Conservation (phyloP, 1,284 basidiomycete genomes). For the Moesziomyces aphidis region DNA sequence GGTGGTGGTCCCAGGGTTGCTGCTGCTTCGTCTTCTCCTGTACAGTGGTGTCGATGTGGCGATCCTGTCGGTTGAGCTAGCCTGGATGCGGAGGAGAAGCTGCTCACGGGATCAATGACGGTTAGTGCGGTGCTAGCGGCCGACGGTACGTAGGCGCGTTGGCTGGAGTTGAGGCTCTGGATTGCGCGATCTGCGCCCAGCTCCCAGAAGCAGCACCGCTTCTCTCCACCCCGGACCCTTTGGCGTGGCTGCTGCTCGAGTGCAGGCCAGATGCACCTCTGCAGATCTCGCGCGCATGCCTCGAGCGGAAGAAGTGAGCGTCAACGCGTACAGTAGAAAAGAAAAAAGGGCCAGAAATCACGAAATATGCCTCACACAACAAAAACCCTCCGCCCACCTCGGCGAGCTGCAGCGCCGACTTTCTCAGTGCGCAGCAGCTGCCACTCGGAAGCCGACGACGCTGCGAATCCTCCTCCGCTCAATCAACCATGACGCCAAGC, state of each 20-base stretch:
- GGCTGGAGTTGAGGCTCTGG: not conserved
- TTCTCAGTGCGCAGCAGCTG: not conserved
- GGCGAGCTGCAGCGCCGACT: slow-evolving; percentile 3
- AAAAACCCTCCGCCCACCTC: slow-evolving; percentile 34
- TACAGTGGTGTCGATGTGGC: no score
- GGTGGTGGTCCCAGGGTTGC: no score
- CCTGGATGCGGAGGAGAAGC: not conserved
- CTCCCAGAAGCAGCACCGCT: not conserved
- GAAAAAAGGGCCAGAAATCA: not conserved
- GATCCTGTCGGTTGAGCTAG: no score
- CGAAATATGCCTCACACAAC: slow-evolving; percentile 3
- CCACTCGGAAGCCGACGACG: not conserved
- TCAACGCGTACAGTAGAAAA: not conserved
- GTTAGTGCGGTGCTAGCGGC: not conserved
- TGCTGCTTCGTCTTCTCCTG: no score
- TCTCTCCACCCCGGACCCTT: slow-evolving; percentile 28
- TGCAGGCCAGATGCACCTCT: not conserved
- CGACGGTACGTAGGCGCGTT: not conserved
- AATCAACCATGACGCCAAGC: not conserved
- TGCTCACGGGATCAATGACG: not conserved
- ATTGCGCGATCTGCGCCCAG: not conserved
- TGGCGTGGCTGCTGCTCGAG: not conserved
- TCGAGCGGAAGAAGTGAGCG: not conserved
- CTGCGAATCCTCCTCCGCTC: slow-evolving; percentile 3
- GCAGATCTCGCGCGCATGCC: not conserved